Evolutionary conservation across 78 protist species (phyloP).

Genomic region (Dictyostelium capitatum): DNA sequence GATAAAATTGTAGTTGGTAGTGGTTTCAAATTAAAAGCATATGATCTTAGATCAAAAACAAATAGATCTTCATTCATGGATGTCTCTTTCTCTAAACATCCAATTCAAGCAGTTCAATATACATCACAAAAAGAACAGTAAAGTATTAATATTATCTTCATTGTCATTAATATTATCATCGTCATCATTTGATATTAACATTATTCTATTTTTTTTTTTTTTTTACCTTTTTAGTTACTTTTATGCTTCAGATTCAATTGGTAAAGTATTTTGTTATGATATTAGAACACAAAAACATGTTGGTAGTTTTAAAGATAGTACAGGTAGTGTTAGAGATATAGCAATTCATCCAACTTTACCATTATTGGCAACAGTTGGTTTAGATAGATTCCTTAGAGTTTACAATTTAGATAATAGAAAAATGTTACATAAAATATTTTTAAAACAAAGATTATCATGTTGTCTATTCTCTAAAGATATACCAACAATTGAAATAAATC

Average conservation of each 20-base stretch:
- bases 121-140: constrained; percentile 28
- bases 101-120: constrained; percentile 3
- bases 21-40: constrained; percentile 6
- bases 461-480: constrained; percentile 41
- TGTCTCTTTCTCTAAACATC: constrained; percentile 20
- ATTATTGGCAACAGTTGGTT: constrained; percentile 38
- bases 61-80: constrained; percentile 7
- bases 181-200: background rate
- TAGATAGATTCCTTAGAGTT: constrained; percentile 53
- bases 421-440: constrained; percentile 19
- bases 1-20: constrained; percentile 33
- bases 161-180: background rate
- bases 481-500: constrained; percentile 1
- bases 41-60: constrained; percentile 2
- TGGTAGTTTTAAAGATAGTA: constrained; percentile 37
- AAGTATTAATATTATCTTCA: background rate
- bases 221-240: constrained; percentile 10
- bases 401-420: constrained; percentile 27
- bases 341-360: constrained; percentile 47
- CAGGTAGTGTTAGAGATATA: constrained; percentile 47
- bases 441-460: constrained; percentile 46
- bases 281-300: constrained; percentile 14
- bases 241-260: constrained; percentile 41
- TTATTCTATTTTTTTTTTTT: background rate
- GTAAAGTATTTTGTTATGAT: constrained; percentile 40